phyloP scores from a whole-genome alignment of 768 basidiomycete species.

The Russula emetica region DNA sequence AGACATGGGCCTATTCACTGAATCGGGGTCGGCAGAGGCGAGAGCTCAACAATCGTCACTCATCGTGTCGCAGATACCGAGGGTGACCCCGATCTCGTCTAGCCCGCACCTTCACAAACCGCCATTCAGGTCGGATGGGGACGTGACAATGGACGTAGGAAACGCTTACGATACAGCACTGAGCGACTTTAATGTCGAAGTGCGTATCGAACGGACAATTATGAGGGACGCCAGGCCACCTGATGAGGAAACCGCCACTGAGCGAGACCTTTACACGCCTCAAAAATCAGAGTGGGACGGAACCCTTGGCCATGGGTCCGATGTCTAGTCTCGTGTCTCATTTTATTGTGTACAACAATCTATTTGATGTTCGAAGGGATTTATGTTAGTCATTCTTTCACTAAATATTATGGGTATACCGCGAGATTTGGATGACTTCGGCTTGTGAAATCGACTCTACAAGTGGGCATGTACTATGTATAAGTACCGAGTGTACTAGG shows the following conservation, averaged over 20 bases:
- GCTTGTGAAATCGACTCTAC: too few relatives aligned
- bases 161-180: not conserved
- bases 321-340: not conserved
- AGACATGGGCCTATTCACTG: not conserved
- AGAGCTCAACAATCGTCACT: conserved; percentile 20
- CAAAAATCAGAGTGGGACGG: not conserved
- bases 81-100: not conserved
- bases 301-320: not conserved
- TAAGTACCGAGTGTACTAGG: too few relatives aligned
- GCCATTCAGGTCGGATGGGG: not conserved
- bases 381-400: not conserved
- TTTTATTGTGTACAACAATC: not conserved
- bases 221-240: not conserved
- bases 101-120: not conserved
- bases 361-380: not conserved
- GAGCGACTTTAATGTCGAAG: conserved; percentile 25
- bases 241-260: not conserved
- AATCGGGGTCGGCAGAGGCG: conserved; percentile 22
- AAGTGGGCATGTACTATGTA: too few relatives aligned
- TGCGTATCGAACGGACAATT: conserved; percentile 16
- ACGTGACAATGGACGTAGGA: not conserved
- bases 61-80: not conserved
- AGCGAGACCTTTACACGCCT: not conserved
- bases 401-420: not conserved
- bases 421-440: too few relatives aligned